phyloP scores from a whole-genome alignment of 345 rosid genomes.

The Lepidium didymum region DNA sequence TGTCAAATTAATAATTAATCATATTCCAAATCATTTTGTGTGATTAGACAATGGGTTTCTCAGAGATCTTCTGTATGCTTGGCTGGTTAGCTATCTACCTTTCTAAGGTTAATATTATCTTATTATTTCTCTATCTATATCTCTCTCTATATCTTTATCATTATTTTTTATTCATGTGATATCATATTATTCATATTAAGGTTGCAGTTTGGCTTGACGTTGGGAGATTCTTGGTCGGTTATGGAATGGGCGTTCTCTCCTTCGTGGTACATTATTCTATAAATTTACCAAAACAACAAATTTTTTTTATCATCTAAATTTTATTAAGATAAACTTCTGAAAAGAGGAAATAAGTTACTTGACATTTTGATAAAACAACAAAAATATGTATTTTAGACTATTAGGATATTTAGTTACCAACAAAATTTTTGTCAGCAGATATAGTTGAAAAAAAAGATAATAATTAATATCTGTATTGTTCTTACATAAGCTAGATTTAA shows the following conservation, averaged over 20 bases:
- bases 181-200: constrained; percentile 22
- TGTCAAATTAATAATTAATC: neutral
- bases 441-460: no score
- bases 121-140: neutral
- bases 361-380: no score
- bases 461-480: no score
- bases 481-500: neutral
- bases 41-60: constrained; percentile 57
- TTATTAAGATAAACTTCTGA: no score
- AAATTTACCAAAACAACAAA: no score
- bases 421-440: no score
- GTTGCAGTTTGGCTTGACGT: constrained; percentile 47
- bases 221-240: constrained; percentile 62
- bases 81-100: constrained; percentile 63
- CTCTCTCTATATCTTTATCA: neutral
- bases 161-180: neutral
- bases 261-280: constrained; percentile 50
- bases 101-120: constrained; percentile 36
- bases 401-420: no score
- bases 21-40: neutral
- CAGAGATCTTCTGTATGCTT: constrained; percentile 49
- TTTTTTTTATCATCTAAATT: no score
- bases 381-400: no score
- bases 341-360: no score
- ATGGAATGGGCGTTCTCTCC: constrained; percentile 69